A percentile compares a stretch with the other conserved stretches of the same genome.
These are phyloP conservation scores for Zizania palustris DNA, from an alignment of 202 grass and related monocot species.

Conservation along the genomic window DNA sequence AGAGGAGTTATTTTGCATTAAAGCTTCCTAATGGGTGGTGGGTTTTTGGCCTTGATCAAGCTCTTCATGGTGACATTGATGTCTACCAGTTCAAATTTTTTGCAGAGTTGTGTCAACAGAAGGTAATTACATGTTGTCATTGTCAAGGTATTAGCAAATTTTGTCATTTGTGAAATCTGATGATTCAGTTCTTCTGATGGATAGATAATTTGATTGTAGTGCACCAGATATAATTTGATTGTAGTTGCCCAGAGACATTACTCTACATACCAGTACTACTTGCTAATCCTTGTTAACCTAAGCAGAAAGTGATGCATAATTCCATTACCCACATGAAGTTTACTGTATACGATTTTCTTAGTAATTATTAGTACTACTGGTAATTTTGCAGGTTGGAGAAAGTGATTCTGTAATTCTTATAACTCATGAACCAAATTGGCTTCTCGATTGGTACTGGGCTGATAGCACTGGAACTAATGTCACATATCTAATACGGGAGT, in stretches of 20 bases:
- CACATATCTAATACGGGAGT: constrained; percentile 76
- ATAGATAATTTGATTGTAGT: background rate
- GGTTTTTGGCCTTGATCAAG: constrained; percentile 96
- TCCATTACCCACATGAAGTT: constrained; percentile 7
- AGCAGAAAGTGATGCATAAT: constrained; percentile 26
- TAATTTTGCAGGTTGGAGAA: constrained; percentile 68
- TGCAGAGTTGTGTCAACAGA: constrained; percentile 76
- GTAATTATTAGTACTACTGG: constrained; percentile 10
- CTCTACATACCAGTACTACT: constrained; percentile 16
- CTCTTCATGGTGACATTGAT: constrained; percentile 98
- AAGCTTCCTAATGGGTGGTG: constrained; percentile 98
- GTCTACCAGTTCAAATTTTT: constrained; percentile 98
- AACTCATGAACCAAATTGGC: constrained; percentile 97
- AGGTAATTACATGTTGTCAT: constrained; percentile 56
- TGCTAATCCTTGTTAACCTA: constrained; percentile 6
- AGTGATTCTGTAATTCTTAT: constrained; percentile 88
- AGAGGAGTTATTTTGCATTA: constrained; percentile 97
- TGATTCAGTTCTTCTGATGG: background rate
- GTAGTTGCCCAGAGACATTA: background rate
- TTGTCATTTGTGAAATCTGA: constrained; percentile 19
- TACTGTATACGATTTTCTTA: constrained; percentile 1
- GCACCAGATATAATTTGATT: background rate
- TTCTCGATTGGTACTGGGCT: constrained; percentile 98
- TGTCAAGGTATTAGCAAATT: constrained; percentile 29
- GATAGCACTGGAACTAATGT: constrained; percentile 82